A percentile compares a stretch with the other conserved stretches of the same genome.
These are phyloP conservation scores for Hymenoscyphus occultus DNA, from an alignment of 2,329 filamentous ascomycete genomes.

Conservation along the genomic window DNA sequence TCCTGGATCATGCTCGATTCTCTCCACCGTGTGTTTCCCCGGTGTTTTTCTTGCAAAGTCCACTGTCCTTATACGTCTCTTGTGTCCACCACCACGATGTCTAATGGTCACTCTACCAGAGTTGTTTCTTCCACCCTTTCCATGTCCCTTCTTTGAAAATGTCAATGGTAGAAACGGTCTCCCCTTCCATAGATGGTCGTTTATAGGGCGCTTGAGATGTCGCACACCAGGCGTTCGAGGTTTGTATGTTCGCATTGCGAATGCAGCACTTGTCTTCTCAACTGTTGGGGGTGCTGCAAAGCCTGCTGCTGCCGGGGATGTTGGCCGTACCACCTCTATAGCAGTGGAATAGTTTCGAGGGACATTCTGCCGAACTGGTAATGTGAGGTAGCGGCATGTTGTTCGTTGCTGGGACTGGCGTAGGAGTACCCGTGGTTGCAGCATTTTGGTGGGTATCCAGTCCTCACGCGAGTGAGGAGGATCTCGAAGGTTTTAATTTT, in stretches of 20 bases:
- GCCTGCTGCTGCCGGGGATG: slow-evolving; percentile 38
- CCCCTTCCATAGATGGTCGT: slow-evolving; percentile 96
- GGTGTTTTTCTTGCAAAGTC: slow-evolving; percentile 80
- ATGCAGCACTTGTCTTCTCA: slow-evolving; percentile 39
- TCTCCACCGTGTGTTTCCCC: slow-evolving; percentile 83
- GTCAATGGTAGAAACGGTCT: slow-evolving; percentile 79
- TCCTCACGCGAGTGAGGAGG: not conserved
- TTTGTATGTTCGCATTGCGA: slow-evolving; percentile 76
- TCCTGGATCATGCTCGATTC: slow-evolving; percentile 94
- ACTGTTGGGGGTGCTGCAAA: slow-evolving; percentile 46
- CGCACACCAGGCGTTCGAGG: slow-evolving; percentile 89
- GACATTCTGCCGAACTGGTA: slow-evolving; percentile 41
- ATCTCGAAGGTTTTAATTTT: not conserved
- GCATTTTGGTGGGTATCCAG: slow-evolving; percentile 45
- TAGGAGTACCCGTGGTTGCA: slow-evolving; percentile 63
- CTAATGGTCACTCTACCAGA: slow-evolving; percentile 82
- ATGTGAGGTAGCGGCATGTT: slow-evolving; percentile 44
- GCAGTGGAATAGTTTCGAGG: slow-evolving; percentile 51
- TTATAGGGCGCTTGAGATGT: slow-evolving; percentile 87
- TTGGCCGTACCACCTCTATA: slow-evolving; percentile 39
- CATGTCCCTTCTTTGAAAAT: slow-evolving; percentile 87
- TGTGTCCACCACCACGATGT: slow-evolving; percentile 88
- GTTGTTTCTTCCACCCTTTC: slow-evolving; percentile 89
- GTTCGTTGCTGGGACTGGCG: slow-evolving; percentile 39
- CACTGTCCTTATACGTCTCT: slow-evolving; percentile 85